These are phyloP conservation scores for Fomitopsis betulina DNA, from an alignment of 1,284 basidiomycete species.

Conservation along the genomic window DNA sequence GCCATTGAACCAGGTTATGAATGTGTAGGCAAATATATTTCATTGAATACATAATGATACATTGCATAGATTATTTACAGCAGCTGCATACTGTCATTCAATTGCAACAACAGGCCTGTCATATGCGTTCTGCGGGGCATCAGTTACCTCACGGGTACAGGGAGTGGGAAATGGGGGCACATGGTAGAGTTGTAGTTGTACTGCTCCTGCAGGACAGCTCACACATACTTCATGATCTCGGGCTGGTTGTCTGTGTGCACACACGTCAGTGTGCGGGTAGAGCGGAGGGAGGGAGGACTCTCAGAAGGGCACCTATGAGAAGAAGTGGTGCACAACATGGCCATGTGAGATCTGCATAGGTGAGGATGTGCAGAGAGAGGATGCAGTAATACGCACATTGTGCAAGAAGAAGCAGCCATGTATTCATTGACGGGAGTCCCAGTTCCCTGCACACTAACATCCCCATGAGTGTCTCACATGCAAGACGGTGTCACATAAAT, in stretches of 20 bases:
- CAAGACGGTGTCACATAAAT: background rate
- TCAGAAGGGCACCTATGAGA: constrained; percentile 34
- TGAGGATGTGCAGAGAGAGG: background rate
- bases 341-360: constrained; percentile 34
- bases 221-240: constrained; percentile 26
- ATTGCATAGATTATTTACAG: too few relatives aligned
- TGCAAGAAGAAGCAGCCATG: constrained; percentile 36
- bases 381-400: constrained; percentile 24
- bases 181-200: constrained; percentile 43
- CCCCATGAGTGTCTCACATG: background rate
- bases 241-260: constrained; percentile 33
- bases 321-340: constrained; percentile 36
- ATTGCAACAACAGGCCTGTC: too few relatives aligned
- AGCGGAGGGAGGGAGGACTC: constrained; percentile 8
- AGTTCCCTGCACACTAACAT: background rate
- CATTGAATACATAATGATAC: too few relatives aligned
- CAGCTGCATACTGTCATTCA: too few relatives aligned
- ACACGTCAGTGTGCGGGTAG: background rate
- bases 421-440: background rate
- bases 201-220: constrained; percentile 28
- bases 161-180: constrained; percentile 25
- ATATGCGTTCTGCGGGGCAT: constrained; percentile 22
- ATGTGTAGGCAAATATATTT: too few relatives aligned
- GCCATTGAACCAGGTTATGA: too few relatives aligned
- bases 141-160: background rate